Evolutionary conservation across 805 yeast genomes (phyloP).

Genomic region (Tetrapisispora fleetii): DNA sequence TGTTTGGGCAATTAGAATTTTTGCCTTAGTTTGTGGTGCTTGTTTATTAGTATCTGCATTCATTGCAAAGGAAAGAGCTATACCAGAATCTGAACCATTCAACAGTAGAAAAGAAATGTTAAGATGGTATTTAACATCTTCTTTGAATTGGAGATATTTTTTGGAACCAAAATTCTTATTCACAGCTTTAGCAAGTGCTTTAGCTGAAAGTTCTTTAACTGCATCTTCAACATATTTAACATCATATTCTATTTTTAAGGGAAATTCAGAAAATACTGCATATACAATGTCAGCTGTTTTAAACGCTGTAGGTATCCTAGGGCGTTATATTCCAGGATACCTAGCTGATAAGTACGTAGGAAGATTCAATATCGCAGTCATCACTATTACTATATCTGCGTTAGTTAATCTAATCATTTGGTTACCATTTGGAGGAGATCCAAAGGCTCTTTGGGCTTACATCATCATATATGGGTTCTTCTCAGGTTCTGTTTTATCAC

Average conservation of each 20-base stretch:
- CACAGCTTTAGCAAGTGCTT: slow-evolving; percentile 35
- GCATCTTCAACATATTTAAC: slow-evolving; percentile 42
- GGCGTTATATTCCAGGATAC: slow-evolving; percentile 38
- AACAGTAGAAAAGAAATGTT: slow-evolving; percentile 28
- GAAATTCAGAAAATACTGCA: slow-evolving; percentile 35
- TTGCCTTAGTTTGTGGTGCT: slow-evolving; percentile 39
- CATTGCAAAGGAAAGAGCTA: slow-evolving; percentile 35
- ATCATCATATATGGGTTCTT: slow-evolving; percentile 44
- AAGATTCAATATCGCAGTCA: slow-evolving; percentile 41
- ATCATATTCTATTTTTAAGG: slow-evolving; percentile 42
- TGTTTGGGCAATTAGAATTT: slow-evolving; percentile 48
- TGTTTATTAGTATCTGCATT: slow-evolving; percentile 31
- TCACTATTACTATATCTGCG: slow-evolving; percentile 29
- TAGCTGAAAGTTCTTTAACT: slow-evolving; percentile 39
- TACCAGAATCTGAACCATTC: slow-evolving; percentile 26
- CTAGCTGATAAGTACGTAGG: slow-evolving; percentile 39
- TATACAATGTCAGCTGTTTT: slow-evolving; percentile 39
- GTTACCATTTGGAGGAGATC: slow-evolving; percentile 34
- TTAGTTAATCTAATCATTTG: slow-evolving; percentile 32
- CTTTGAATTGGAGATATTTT: slow-evolving; percentile 29
- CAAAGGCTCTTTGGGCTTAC: slow-evolving; percentile 35
- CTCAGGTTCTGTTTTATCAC: slow-evolving; percentile 45
- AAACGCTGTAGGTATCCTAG: slow-evolving; percentile 38
- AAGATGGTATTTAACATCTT: slow-evolving; percentile 22
- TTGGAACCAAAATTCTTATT: slow-evolving; percentile 36